A percentile compares a stretch with the other conserved stretches of the same genome.
Evolutionary conservation across 768 basidiomycete species (phyloP).

Genomic region (Pluteus cervinus): DNA sequence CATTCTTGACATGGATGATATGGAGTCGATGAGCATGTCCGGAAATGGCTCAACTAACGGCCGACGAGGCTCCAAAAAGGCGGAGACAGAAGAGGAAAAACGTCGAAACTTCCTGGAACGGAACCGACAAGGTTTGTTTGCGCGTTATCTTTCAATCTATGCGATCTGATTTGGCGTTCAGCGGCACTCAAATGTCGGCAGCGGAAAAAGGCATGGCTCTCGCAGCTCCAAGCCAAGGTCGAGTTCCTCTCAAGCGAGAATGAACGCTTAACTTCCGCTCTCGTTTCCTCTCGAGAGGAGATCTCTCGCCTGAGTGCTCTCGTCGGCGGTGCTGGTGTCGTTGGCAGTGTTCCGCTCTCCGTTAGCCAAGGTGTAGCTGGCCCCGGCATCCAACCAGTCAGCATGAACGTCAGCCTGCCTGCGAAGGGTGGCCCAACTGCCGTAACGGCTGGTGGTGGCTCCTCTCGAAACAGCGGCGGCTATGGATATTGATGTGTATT

Average conservation of each 20-base stretch:
- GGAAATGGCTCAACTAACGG: slow-evolving; percentile 12
- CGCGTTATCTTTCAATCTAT: slow-evolving; percentile 5
- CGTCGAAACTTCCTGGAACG: slow-evolving; percentile 94
- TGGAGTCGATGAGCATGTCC: slow-evolving; percentile 17
- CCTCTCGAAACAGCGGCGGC: slow-evolving; percentile 28
- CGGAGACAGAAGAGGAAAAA: slow-evolving; percentile 98
- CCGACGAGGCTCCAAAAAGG: slow-evolving; percentile 50
- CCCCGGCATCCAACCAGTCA: slow-evolving; percentile 34
- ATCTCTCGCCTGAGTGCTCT: slow-evolving; percentile 76
- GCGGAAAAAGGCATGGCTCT: slow-evolving; percentile 97
- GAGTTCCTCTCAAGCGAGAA: slow-evolving; percentile 92
- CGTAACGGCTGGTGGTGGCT: slow-evolving; percentile 21
- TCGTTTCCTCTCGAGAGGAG: slow-evolving; percentile 87
- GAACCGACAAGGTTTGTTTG: slow-evolving; percentile 83
- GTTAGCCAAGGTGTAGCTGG: slow-evolving; percentile 19
- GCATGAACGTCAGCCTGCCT: slow-evolving; percentile 38
- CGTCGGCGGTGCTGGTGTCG: slow-evolving; percentile 61
- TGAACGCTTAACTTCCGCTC: slow-evolving; percentile 83
- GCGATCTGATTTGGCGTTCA: slow-evolving; percentile 21
- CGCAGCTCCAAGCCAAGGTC: slow-evolving; percentile 88
- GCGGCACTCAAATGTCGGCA: slow-evolving; percentile 99
- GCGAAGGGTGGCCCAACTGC: slow-evolving; percentile 20
- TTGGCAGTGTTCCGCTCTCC: slow-evolving; percentile 24
- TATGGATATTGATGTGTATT: slow-evolving; percentile 28
- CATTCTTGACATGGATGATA: slow-evolving; percentile 33